Evolutionary conservation across 768 basidiomycete genomes (phyloP).

Genomic region (Trametes cinnabarina): DNA sequence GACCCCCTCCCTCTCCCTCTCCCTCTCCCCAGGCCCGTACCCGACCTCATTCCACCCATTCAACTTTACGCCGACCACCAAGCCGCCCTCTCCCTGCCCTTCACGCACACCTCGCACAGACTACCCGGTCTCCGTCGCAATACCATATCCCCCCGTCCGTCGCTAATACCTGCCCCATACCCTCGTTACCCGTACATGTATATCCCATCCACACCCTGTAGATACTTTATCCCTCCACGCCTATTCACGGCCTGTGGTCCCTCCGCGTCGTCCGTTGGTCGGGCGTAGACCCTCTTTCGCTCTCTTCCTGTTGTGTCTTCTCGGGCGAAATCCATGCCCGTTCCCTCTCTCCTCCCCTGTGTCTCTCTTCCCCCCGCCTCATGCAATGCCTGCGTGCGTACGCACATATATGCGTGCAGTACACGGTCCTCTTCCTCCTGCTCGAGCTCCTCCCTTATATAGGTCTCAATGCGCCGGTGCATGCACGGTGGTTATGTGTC

Average conservation of each 20-base stretch:
- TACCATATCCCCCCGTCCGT: not conserved
- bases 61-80: too few species aligned
- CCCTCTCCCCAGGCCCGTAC: not conserved
- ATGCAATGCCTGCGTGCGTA: too few species aligned
- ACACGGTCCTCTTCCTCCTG: too few species aligned
- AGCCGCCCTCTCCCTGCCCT: too few species aligned
- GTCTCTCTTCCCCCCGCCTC: not conserved
- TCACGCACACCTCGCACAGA: too few species aligned
- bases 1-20: not conserved
- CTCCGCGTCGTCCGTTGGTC: not conserved
- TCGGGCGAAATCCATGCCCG: not conserved
- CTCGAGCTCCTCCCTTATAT: not conserved
- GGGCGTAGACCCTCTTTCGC: constrained; percentile 1
- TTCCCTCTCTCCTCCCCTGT: not conserved
- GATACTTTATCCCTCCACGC: not conserved
- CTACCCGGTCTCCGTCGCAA: too few species aligned
- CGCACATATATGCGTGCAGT: too few species aligned
- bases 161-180: not conserved
- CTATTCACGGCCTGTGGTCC: not conserved
- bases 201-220: not conserved
- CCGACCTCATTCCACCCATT: too few species aligned
- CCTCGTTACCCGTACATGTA: not conserved
- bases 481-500: not conserved
- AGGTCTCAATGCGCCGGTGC: not conserved
- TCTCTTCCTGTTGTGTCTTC: not conserved